A percentile compares a stretch with the other conserved stretches of the same genome.
Conservation (phyloP, 257 asterid species). For the Solanum appendiculatum region DNA sequence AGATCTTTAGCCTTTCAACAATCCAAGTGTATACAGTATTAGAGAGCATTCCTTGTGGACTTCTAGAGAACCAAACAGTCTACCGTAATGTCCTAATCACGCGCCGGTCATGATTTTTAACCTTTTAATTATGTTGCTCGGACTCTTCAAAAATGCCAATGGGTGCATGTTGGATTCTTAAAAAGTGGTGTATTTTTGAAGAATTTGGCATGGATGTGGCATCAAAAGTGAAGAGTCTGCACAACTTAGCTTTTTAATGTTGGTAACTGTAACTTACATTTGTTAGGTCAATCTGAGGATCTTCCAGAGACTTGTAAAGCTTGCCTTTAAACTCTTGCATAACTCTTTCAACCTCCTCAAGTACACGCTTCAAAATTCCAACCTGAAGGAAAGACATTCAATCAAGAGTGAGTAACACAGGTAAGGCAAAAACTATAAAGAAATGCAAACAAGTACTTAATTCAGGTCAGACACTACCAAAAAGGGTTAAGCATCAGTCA, state of each 20-base stretch:
- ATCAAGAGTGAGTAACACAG: background rate
- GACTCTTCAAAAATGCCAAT: background rate
- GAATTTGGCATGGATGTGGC: background rate
- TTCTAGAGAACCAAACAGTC: background rate
- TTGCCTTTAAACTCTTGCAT: slow-evolving; percentile 92
- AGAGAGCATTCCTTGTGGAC: background rate
- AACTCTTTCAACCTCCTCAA: slow-evolving; percentile 93
- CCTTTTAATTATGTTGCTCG: background rate
- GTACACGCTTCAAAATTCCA: slow-evolving; percentile 86
- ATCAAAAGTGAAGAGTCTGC: background rate
- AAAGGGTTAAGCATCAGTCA: background rate
- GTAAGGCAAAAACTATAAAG: background rate
- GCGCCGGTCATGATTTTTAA: background rate
- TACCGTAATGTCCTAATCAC: background rate
- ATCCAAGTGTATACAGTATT: background rate
- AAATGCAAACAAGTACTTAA: background rate
- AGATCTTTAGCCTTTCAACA: background rate
- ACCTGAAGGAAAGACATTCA: slow-evolving; percentile 42
- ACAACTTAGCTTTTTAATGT: background rate
- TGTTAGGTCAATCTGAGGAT: slow-evolving; percentile 80
- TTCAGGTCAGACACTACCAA: background rate
- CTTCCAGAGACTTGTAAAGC: slow-evolving; percentile 97
- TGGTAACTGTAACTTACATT: slow-evolving; percentile 38
- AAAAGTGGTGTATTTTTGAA: background rate
- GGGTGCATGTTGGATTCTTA: background rate